Conservation (phyloP, 2,329 filamentous ascomycete species). For the Pseudopyricularia cyperi region DNA sequence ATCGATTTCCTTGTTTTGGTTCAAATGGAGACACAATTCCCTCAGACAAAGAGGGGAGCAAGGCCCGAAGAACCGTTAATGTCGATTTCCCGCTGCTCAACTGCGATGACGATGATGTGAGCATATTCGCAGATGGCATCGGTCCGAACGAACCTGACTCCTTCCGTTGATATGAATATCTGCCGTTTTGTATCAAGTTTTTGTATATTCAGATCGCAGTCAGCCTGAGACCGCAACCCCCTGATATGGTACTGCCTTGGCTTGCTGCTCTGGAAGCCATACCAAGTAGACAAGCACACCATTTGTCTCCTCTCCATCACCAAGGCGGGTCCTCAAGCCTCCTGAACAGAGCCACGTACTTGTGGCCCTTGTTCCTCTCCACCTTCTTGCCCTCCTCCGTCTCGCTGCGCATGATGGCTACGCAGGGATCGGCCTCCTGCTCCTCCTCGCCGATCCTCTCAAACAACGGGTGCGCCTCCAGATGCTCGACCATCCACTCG, state of each 20-base stretch:
- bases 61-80: no score
- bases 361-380: slow-evolving; percentile 73
- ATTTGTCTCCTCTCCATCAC: slow-evolving; percentile 16
- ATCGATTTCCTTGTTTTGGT: no score
- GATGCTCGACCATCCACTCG: slow-evolving; percentile 82
- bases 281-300: neutral
- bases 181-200: no score
- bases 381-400: slow-evolving; percentile 99
- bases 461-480: slow-evolving; percentile 66
- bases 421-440: slow-evolving; percentile 55
- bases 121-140: no score
- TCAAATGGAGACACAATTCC: no score
- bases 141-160: no score
- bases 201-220: no score
- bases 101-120: no score
- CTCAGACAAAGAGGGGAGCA: no score
- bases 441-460: slow-evolving; percentile 59
- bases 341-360: slow-evolving; percentile 82
- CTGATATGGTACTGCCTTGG: neutral
- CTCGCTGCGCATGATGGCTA: slow-evolving; percentile 62
- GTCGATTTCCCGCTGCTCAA: no score
- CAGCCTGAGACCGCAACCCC: no score
- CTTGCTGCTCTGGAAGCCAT: neutral
- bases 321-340: slow-evolving; percentile 69
- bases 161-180: no score